phyloP scores from a whole-genome alignment of 2,329 filamentous ascomycete species.

The Colletotrichum noveboracense region DNA sequence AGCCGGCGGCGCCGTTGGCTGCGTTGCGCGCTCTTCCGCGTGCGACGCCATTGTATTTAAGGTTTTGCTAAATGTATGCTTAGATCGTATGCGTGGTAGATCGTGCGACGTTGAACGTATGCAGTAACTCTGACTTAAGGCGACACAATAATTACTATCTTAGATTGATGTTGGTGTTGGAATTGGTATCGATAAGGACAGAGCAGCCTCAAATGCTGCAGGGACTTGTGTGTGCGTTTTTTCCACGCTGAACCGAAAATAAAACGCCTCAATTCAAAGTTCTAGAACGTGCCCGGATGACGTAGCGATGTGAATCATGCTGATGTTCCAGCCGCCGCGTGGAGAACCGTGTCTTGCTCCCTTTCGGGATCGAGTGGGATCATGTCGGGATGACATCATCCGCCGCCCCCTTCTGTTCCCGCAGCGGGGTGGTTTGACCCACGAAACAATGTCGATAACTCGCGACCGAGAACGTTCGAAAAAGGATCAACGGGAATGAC shows the following conservation, averaged over 20 bases:
- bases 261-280: background rate
- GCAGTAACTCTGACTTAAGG: fast-evolving
- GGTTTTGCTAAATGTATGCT: background rate
- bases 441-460: background rate
- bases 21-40: background rate
- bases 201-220: background rate
- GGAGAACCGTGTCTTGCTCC: background rate
- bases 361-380: background rate
- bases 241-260: background rate
- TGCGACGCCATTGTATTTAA: background rate
- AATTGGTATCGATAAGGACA: background rate
- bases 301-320: background rate
- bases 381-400: slow-evolving; percentile 16
- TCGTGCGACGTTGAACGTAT: background rate
- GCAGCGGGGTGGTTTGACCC: background rate
- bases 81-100: background rate
- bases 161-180: background rate
- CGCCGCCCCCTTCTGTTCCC: background rate
- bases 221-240: background rate
- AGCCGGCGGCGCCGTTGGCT: background rate
- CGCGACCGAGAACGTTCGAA: background rate
- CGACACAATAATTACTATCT: background rate
- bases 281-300: background rate
- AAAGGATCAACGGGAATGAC: background rate
- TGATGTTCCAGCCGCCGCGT: background rate